Evolutionary conservation across 31 red algal genomes (phyloP).

Genomic region (Endocladia muricata): DNA sequence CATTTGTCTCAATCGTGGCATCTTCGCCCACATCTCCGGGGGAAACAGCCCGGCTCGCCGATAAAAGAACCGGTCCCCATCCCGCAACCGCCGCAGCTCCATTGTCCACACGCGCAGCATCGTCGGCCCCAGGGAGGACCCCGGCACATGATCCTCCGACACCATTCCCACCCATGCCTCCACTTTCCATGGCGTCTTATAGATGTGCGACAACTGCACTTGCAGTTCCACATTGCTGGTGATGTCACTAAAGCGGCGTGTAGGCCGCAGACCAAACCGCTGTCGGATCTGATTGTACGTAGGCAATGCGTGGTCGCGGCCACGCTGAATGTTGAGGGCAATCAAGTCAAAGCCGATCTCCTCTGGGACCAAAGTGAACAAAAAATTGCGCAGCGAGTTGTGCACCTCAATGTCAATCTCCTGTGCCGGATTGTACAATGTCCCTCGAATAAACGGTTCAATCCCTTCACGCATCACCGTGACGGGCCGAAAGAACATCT

Average conservation of each 20-base stretch:
- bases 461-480: constrained; percentile 6
- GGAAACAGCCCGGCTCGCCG: not conserved
- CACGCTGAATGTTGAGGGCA: constrained; percentile 56
- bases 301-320: constrained; percentile 36
- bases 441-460: constrained; percentile 33
- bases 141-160: constrained; percentile 8
- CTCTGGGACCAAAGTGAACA: constrained; percentile 28
- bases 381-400: constrained; percentile 29
- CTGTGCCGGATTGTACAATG: constrained; percentile 6
- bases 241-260: constrained; percentile 10
- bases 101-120: constrained; percentile 9
- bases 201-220: not conserved
- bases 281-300: constrained; percentile 51
- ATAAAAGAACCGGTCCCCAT: constrained; percentile 62
- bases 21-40: not conserved
- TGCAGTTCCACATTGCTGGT: not conserved
- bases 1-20: not conserved
- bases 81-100: constrained; percentile 42
- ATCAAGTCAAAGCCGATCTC: constrained; percentile 43
- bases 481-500: constrained; percentile 51
- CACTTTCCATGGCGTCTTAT: not conserved
- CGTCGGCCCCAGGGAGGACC: constrained; percentile 8
- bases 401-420: constrained; percentile 37
- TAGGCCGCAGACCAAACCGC: not conserved
- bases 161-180: constrained; percentile 20